These are phyloP conservation scores for Spathaspora boniae DNA, from an alignment of 805 yeast genomes.

Conservation along the genomic window DNA sequence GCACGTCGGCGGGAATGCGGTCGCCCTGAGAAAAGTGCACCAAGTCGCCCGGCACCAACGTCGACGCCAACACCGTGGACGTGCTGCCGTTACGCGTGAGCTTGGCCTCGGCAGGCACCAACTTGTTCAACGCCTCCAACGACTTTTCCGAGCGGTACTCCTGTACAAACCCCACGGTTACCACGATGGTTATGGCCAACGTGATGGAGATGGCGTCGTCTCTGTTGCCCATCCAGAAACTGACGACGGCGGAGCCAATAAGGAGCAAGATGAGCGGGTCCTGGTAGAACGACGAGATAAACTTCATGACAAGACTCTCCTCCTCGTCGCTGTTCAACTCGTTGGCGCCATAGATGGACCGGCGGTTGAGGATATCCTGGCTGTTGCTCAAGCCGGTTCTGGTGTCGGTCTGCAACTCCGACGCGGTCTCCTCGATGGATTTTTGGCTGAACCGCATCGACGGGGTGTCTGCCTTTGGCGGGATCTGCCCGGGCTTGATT, in stretches of 20 bases:
- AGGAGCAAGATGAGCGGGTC: conserved; percentile 87
- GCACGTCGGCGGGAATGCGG: conserved; percentile 91
- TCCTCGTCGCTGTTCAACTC: conserved; percentile 76
- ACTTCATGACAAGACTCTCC: conserved; percentile 69
- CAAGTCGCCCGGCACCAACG: conserved; percentile 93
- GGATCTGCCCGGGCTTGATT: conserved; percentile 16
- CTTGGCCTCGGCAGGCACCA: conserved; percentile 97
- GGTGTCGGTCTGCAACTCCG: conserved; percentile 59
- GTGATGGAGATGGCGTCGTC: conserved; percentile 96
- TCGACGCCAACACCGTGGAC: conserved; percentile 79
- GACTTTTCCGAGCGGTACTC: conserved; percentile 95
- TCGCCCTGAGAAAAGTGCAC: conserved; percentile 91
- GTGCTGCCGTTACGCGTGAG: conserved; percentile 78
- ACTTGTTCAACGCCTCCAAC: conserved; percentile 82
- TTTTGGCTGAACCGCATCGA: conserved; percentile 62
- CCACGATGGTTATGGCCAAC: conserved; percentile 87
- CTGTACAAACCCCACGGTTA: conserved; percentile 95
- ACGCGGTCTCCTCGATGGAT: conserved; percentile 62
- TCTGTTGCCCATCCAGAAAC: conserved; percentile 90
- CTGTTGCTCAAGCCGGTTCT: conserved; percentile 58
- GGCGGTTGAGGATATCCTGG: conserved; percentile 70
- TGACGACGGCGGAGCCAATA: conserved; percentile 84
- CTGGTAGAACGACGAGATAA: conserved; percentile 75
- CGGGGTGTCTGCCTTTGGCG: conserved; percentile 39
- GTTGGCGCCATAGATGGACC: conserved; percentile 75